Percentiles rank a stretch among this genome's conserved stretches.
Evolutionary conservation across 257 asterid genomes (phyloP).

Genomic region (Coffea eugenioides): DNA sequence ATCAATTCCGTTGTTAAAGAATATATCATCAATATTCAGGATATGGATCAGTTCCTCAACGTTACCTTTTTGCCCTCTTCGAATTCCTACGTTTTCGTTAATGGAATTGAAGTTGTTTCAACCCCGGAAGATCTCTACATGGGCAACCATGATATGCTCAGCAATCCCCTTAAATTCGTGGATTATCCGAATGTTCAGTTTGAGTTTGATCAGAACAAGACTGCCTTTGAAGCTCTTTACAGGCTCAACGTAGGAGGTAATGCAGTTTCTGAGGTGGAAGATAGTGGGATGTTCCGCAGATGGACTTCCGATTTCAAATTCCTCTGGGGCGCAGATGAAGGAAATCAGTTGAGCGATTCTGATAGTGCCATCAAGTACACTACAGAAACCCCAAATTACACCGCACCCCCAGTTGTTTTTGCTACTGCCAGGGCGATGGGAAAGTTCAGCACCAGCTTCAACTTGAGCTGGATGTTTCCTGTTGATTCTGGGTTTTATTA

Average conservation of each 20-base stretch:
- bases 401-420: slow-evolving; percentile 51
- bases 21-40: slow-evolving; percentile 34
- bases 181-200: background rate
- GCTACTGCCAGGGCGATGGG: slow-evolving; percentile 26
- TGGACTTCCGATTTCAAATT: slow-evolving; percentile 32
- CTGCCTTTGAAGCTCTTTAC: slow-evolving; percentile 47
- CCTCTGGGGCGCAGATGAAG: background rate
- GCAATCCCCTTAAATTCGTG: background rate
- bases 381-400: slow-evolving; percentile 19
- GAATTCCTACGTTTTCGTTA: slow-evolving; percentile 47
- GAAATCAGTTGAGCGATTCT: background rate
- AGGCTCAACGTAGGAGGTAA: slow-evolving; percentile 52
- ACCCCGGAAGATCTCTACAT: slow-evolving; percentile 35
- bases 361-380: slow-evolving; percentile 27
- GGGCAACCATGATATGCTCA: slow-evolving; percentile 5
- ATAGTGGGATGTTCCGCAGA: slow-evolving; percentile 56
- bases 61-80: slow-evolving; percentile 41
- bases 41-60: slow-evolving; percentile 22
- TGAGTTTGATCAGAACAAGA: slow-evolving; percentile 6
- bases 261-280: background rate
- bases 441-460: background rate
- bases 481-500: slow-evolving; percentile 53
- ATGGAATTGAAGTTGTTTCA: slow-evolving; percentile 66
- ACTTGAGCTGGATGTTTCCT: slow-evolving; percentile 43
- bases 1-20: slow-evolving; percentile 19